A percentile compares a stretch with the other conserved stretches of the same genome.
phyloP scores from a whole-genome alignment of 768 basidiomycete genomes.

The Lentinula aciculospora region DNA sequence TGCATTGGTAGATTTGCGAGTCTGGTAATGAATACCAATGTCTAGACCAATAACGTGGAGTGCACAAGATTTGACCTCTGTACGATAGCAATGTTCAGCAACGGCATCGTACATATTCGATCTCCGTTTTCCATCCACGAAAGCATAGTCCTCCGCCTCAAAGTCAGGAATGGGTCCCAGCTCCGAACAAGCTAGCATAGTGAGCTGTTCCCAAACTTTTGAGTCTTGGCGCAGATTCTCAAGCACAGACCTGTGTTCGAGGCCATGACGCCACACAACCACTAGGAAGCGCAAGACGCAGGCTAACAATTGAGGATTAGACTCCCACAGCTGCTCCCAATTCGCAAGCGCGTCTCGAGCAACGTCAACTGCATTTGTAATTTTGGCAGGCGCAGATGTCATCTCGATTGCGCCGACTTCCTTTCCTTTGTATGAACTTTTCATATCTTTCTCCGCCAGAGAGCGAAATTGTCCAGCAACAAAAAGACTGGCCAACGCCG shows the following conservation, averaged over 20 bases:
- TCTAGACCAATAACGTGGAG: conserved; percentile 72
- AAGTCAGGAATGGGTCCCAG: conserved; percentile 73
- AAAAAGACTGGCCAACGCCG: conserved; percentile 76
- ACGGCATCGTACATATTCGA: conserved; percentile 59
- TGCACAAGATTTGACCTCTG: conserved; percentile 67
- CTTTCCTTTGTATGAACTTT: conserved; percentile 34
- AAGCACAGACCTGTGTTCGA: conserved; percentile 63
- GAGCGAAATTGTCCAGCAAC: conserved; percentile 65
- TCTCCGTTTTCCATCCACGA: conserved; percentile 42
- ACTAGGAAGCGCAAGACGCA: conserved; percentile 73
- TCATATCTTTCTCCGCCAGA: conserved; percentile 26
- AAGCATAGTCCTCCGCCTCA: conserved; percentile 40
- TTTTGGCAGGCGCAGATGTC: conserved; percentile 25
- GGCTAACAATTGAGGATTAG: conserved; percentile 70
- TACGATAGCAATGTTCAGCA: conserved; percentile 60
- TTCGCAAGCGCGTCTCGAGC: conserved; percentile 60
- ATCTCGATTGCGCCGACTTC: conserved; percentile 28
- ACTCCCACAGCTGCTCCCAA: conserved; percentile 75
- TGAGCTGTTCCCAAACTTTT: conserved; percentile 68
- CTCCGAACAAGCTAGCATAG: conserved; percentile 58
- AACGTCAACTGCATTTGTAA: conserved; percentile 57
- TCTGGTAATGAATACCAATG: conserved; percentile 53
- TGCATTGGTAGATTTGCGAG: conserved; percentile 25
- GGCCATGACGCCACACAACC: conserved; percentile 73
- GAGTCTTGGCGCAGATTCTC: conserved; percentile 49